Evolutionary conservation across 805 yeast genomes (phyloP), one percentile per base, ranked within the genome.

Genomic region (Spathaspora girioi): DNA sequence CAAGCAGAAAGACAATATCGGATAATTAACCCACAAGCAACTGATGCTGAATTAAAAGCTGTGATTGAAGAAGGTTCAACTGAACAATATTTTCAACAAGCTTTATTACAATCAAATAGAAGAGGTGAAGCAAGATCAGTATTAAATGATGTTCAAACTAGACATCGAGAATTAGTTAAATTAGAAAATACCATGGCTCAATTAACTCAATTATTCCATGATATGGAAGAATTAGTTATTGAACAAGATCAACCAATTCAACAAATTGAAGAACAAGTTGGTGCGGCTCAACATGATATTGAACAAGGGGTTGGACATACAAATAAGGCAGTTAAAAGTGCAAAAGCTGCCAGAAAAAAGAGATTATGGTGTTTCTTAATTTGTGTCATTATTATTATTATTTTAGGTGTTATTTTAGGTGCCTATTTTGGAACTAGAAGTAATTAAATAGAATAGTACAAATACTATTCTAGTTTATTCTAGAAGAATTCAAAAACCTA

Each of bases 61-160:
- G 96, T 92, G 47, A 84, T 92, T 52, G 92, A 86, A 59, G 96
- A 90, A 62, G 82, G 82, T 50, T 87, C 90, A 49, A 35, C 18
- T 35, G 91, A 87, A 66, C 98, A 93, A 73, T 89, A 92, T 61
- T 94, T 94, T 73, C 90, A 96, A 53, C 96, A 91, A 71, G 97
- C 97, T 15, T 78, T 90, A 57, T 77, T 86, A 75, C 87, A 87
- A 70, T 85, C 91, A 50, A 88, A 89, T 66, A 85, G 96, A 72
- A 82, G 91, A 65, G 96, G 96, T 60, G 97, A 94, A 73, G 97
- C 98, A 43, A 83, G 94, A 69, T 84, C 97, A 32, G 98, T 96
- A 2, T 80, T 94, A 61, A 89, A 90, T 63, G 98, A 94, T 74
- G 98, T 94, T 51, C 97, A 93, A 74, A 84, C 88, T 48, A 86